Conservation (phyloP, 2,329 filamentous ascomycete genomes). For the Fusarium drepaniforme region DNA sequence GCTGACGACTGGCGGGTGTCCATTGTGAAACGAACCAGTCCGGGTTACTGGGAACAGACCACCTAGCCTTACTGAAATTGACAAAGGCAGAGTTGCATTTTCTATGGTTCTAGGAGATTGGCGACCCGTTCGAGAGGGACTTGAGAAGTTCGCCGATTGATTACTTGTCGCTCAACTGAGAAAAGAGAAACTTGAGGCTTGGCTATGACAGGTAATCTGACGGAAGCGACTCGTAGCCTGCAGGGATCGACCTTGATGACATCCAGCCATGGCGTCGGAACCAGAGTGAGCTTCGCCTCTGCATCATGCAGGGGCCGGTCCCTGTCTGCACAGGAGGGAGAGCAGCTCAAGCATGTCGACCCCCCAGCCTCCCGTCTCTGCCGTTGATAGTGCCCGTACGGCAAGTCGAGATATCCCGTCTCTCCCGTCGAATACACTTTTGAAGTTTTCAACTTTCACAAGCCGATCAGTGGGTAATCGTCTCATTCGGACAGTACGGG, state of each 20-base stretch:
- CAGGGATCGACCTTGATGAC: background rate
- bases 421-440: background rate
- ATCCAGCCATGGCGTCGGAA: background rate
- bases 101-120: background rate
- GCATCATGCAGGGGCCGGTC: background rate
- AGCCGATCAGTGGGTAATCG: background rate
- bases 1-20: background rate
- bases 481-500: background rate
- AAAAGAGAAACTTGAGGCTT: background rate
- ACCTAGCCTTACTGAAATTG: background rate
- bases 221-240: background rate
- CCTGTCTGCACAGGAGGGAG: background rate
- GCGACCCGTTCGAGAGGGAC: conserved; percentile 1
- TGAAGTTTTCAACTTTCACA: background rate
- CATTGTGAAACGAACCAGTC: background rate
- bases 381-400: background rate
- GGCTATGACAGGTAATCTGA: background rate
- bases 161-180: background rate
- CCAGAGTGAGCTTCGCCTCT: background rate
- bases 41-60: background rate
- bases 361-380: background rate
- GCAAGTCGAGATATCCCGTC: background rate
- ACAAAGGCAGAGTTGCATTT: background rate
- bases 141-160: background rate
- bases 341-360: background rate